phyloP scores from a whole-genome alignment of 345 rosid genomes.

The Theobroma cacao region DNA sequence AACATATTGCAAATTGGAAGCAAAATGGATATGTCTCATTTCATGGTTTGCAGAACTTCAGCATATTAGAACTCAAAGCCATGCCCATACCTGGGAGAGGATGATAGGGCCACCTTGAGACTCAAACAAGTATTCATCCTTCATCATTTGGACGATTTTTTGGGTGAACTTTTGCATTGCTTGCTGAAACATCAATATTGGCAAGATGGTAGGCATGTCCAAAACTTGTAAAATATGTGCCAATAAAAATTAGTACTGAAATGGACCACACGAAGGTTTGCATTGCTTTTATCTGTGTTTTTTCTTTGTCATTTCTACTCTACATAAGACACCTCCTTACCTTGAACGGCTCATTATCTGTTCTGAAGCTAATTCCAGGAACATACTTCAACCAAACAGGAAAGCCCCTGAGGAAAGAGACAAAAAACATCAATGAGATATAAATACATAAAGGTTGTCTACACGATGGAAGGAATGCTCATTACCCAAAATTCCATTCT shows the following conservation, averaged over 20 bases:
- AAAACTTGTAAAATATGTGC: not conserved
- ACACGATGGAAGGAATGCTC: not conserved
- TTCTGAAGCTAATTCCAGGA: conserved; percentile 81
- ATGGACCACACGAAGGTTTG: not conserved
- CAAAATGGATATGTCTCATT: not conserved
- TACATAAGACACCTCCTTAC: conserved; percentile 23
- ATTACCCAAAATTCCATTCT: conserved; percentile 80
- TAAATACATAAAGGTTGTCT: not conserved
- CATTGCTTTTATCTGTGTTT: not conserved
- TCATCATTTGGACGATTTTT: conserved; percentile 81
- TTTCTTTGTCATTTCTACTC: not conserved
- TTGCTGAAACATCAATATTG: conserved; percentile 28
- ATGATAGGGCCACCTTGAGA: conserved; percentile 90
- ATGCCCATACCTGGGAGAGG: conserved; percentile 62
- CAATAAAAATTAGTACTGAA: not conserved
- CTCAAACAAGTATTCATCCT: conserved; percentile 57
- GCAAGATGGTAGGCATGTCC: not conserved
- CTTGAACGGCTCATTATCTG: conserved; percentile 84
- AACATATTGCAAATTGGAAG: not conserved
- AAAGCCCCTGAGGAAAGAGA: conserved; percentile 42
- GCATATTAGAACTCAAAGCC: not conserved
- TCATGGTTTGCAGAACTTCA: not conserved
- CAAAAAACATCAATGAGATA: not conserved
- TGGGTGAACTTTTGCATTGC: conserved; percentile 71
- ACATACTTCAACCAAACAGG: conserved; percentile 91